Base-by-base conservation (phyloP, 768 basidiomycete genomes). In the Chalciporus piperatus region DNA sequence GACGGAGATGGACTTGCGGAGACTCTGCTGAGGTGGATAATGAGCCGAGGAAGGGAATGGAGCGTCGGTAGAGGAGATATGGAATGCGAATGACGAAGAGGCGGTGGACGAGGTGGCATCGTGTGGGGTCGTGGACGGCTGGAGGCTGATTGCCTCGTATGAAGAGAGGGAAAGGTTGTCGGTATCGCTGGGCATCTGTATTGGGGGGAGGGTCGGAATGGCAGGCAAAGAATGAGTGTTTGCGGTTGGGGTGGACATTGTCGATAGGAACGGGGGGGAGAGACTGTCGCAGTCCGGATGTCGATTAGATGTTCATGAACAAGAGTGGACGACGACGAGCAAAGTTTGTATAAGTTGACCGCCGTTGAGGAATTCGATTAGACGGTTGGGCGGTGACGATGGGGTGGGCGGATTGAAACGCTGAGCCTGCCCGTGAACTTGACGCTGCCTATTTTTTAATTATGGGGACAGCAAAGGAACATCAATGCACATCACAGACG, bases 1-100 rank as follows among this genome's bases (percentile, higher is more conserved):
- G 53, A 84, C 87, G 19, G 89, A 90, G 53, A 86, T 69, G 25
- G 87, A 85, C 72, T 89, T 89, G 60, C 86, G 79, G 48, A 90
- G 77, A 52, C 63, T 65, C 49, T 60, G 61, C 48, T 66, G 65
- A 32, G 60, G 47, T 35, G 57, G 51, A 17, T 51, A 57, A 60
- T 62, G 64, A 45, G 66, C 45, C 35, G 67, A 54, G 44, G 63
- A 22, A 20, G 47, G 20, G 32, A 33, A 51, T 41, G 50, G 25
- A 16, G 52, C 51, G 35, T 22, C 17, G 16, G 38, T 23, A 16
- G 52, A 50, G 32, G 52, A 10, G 37, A 44, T 47, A 19, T 38
- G 47, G 25, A 38, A 30, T 47, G 48, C 39, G 54, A 62, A 60
- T 47, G 71, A 70, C 35, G 77, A 76, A 33, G 73, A 71, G 49